These are phyloP conservation scores for Hamigera avellanea DNA, from an alignment of 495 filamentous ascomycete genomes.

Conservation along the genomic window DNA sequence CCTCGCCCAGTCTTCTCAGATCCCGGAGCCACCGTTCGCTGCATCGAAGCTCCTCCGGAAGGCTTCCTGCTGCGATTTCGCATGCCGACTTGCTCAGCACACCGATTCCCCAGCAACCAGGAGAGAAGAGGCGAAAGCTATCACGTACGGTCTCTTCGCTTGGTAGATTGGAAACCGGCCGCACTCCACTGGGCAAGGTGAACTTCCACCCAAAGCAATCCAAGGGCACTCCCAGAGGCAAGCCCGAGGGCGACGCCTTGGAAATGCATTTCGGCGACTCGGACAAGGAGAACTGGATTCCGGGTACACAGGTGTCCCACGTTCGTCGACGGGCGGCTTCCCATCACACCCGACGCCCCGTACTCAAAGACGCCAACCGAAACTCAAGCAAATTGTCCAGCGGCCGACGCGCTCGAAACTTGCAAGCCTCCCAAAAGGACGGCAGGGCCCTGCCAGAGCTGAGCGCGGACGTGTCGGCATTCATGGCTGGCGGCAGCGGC, in stretches of 20 bases:
- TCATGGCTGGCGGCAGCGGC: slow-evolving; percentile 51
- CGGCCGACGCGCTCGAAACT: slow-evolving; percentile 25
- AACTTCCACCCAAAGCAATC: slow-evolving; percentile 10
- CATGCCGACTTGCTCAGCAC: slow-evolving; percentile 36
- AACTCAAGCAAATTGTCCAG: slow-evolving; percentile 8
- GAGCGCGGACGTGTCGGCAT: slow-evolving; percentile 50
- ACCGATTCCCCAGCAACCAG: slow-evolving; percentile 23
- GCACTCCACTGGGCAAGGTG: slow-evolving; percentile 9
- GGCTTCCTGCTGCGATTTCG: slow-evolving; percentile 44
- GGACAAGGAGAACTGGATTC: slow-evolving; percentile 90
- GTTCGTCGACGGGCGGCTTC: slow-evolving; percentile 25
- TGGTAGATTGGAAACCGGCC: slow-evolving; percentile 50
- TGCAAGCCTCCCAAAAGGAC: slow-evolving; percentile 14
- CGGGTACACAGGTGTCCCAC: slow-evolving; percentile 34
- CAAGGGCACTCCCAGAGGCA: slow-evolving; percentile 13
- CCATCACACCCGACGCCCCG: slow-evolving; percentile 25
- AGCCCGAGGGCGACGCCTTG: slow-evolving; percentile 18
- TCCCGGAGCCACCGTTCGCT: slow-evolving; percentile 44
- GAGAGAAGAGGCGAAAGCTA: slow-evolving; percentile 53
- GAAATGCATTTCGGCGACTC: slow-evolving; percentile 54
- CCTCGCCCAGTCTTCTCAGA: slow-evolving; percentile 59
- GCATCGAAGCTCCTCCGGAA: slow-evolving; percentile 21
- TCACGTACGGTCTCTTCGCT: slow-evolving; percentile 52
- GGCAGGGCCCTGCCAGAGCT: slow-evolving; percentile 22
- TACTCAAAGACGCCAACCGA: slow-evolving; percentile 32